Percentiles rank a stretch among this genome's conserved stretches.
Evolutionary conservation across 352 stramenopile genomes (phyloP).

Genomic region (Elongisporangium prolatum): DNA sequence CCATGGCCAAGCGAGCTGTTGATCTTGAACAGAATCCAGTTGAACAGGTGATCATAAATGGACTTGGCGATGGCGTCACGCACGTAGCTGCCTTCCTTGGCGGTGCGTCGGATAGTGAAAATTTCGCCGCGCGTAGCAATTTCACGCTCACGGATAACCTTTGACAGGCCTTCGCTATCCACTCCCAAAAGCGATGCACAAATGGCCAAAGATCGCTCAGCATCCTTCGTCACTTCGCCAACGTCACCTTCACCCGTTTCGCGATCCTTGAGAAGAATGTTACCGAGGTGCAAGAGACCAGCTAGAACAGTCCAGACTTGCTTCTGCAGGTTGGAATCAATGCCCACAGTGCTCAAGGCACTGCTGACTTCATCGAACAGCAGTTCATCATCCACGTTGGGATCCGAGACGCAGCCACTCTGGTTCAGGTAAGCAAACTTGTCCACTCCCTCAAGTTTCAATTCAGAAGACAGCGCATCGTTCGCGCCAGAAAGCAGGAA

Average conservation of each 20-base stretch:
- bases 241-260: conserved; percentile 79
- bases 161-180: conserved; percentile 47
- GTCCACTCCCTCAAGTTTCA: conserved; percentile 50
- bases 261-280: conserved; percentile 68
- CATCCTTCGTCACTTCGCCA: conserved; percentile 54
- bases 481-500: conserved; percentile 77
- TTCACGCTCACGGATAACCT: conserved; percentile 77
- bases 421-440: conserved; percentile 86
- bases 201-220: conserved; percentile 45
- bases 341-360: conserved; percentile 72
- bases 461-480: conserved; percentile 44
- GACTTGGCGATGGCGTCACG: conserved; percentile 93
- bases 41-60: conserved; percentile 90
- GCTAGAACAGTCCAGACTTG: conserved; percentile 76
- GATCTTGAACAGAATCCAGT: conserved; percentile 78
- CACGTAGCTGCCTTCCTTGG: conserved; percentile 77
- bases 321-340: conserved; percentile 62
- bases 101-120: conserved; percentile 76
- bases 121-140: conserved; percentile 77
- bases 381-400: conserved; percentile 85
- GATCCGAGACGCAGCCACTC: conserved; percentile 75
- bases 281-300: conserved; percentile 76
- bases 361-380: conserved; percentile 82
- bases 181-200: conserved; percentile 72
- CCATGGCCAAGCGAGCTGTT: conserved; percentile 82